These are phyloP conservation scores for Strobilomyces dryophilus DNA, from an alignment of 768 basidiomycete genomes.

Conservation along the genomic window DNA sequence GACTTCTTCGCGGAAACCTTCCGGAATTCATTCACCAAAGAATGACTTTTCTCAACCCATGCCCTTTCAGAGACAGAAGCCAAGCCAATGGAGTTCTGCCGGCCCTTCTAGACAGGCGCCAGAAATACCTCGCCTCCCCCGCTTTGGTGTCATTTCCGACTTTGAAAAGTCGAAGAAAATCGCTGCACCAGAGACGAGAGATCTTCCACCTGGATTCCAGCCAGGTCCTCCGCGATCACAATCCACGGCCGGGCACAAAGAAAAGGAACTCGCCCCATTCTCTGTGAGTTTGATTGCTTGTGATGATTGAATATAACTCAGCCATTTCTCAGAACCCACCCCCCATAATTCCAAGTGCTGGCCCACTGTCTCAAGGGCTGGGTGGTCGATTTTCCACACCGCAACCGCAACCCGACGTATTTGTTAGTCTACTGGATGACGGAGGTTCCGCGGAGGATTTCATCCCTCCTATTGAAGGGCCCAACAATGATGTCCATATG, in stretches of 20 bases:
- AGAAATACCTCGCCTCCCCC: constrained; percentile 38
- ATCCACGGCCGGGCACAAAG: constrained; percentile 10
- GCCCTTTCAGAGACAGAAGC: constrained; percentile 38
- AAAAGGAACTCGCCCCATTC: constrained; percentile 10
- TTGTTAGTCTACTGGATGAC: constrained; percentile 12
- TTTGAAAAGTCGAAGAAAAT: constrained; percentile 20
- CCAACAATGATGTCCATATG: constrained; percentile 35
- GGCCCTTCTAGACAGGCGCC: constrained; percentile 28
- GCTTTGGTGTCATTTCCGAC: constrained; percentile 28
- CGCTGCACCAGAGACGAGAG: constrained; percentile 11
- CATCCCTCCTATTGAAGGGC: constrained; percentile 12
- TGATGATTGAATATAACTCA: background rate
- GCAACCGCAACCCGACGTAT: constrained; percentile 19
- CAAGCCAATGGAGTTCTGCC: constrained; percentile 26
- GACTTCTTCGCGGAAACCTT: constrained; percentile 47
- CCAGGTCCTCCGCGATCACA: constrained; percentile 18
- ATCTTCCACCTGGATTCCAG: constrained; percentile 27
- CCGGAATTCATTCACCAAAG: constrained; percentile 43
- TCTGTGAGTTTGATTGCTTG: constrained; percentile 2
- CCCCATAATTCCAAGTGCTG: constrained; percentile 22
- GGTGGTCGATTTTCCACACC: background rate
- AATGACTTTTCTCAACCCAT: constrained; percentile 38
- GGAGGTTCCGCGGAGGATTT: constrained; percentile 10
- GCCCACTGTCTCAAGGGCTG: constrained; percentile 15
- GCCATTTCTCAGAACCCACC: constrained; percentile 3